These are phyloP conservation scores for Dactylellina haptotyla DNA, from an alignment of 2,329 filamentous ascomycete genomes.

Conservation along the genomic window DNA sequence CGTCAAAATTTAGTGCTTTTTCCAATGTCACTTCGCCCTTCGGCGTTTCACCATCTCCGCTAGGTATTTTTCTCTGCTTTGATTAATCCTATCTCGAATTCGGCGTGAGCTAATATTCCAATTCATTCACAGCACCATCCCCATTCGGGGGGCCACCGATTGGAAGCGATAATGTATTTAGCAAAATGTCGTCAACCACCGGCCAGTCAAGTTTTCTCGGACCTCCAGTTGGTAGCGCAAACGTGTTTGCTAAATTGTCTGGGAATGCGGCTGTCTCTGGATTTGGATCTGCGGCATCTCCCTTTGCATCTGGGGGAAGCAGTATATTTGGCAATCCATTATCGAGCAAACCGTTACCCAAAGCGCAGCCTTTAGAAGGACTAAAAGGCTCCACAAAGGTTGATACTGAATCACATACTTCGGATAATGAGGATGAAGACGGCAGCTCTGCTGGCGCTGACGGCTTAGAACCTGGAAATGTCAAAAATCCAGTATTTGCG, in stretches of 20 bases:
- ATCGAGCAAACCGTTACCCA: constrained; percentile 33
- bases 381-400: constrained; percentile 19
- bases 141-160: constrained; percentile 42
- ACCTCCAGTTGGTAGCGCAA: constrained; percentile 23
- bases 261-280: constrained; percentile 17
- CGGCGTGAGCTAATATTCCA: background rate
- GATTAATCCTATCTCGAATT: too few species aligned
- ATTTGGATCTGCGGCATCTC: constrained; percentile 29
- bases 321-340: constrained; percentile 39
- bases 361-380: constrained; percentile 42
- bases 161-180: constrained; percentile 44
- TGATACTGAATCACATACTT: too few species aligned
- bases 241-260: constrained; percentile 51
- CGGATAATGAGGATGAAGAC: constrained; percentile 22
- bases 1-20: constrained; percentile 41
- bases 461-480: background rate
- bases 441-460: background rate
- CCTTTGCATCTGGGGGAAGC: constrained; percentile 28
- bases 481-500: background rate
- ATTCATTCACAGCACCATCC: constrained; percentile 21
- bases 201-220: constrained; percentile 23
- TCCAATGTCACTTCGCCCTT: constrained; percentile 37
- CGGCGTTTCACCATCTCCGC: constrained; percentile 29
- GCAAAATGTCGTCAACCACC: constrained; percentile 34
- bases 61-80: constrained; percentile 11